Conservation (phyloP, 2,329 filamentous ascomycete genomes). For the Phaeomoniella chlamydospora region DNA sequence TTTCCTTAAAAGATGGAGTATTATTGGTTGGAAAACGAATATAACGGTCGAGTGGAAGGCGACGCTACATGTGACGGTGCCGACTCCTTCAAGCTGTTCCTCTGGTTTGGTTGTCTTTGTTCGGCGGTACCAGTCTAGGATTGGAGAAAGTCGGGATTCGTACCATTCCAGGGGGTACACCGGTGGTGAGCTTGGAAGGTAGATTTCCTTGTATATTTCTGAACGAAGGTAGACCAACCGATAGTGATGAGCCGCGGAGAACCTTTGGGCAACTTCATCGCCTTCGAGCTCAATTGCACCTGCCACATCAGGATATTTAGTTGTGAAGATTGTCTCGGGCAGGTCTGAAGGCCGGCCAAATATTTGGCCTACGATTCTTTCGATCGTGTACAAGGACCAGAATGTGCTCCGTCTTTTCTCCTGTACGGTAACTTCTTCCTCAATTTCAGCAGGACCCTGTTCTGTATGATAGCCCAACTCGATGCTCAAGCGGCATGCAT, state of each 20-base stretch:
- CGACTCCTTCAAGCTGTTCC: conserved; percentile 5
- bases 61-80: conserved; percentile 11
- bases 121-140: conserved; percentile 2
- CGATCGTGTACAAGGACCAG: conserved; percentile 17
- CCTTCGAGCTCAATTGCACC: conserved; percentile 1
- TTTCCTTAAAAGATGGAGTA: conserved; percentile 3
- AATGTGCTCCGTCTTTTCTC: conserved; percentile 10
- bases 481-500: conserved; percentile 8
- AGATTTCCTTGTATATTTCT: conserved; percentile 12
- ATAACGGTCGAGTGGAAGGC: conserved; percentile 12
- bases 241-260: conserved; percentile 13
- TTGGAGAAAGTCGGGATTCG: conserved; percentile 4
- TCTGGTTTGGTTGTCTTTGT: conserved; percentile 6
- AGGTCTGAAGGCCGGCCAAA: conserved; percentile 17
- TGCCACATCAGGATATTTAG: conserved; percentile 11
- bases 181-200: conserved; percentile 4
- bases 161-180: conserved; percentile 6
- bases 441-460: conserved; percentile 1
- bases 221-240: conserved; percentile 15
- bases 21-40: conserved; percentile 12
- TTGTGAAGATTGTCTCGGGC: conserved; percentile 15
- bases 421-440: conserved; percentile 1
- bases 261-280: conserved; percentile 6
- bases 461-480: conserved; percentile 15
- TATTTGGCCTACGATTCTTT: conserved; percentile 16